Percentiles rank a stretch among this genome's conserved stretches.
phyloP scores from a whole-genome alignment of 306 rosid species.

The Parietaria judaica region DNA sequence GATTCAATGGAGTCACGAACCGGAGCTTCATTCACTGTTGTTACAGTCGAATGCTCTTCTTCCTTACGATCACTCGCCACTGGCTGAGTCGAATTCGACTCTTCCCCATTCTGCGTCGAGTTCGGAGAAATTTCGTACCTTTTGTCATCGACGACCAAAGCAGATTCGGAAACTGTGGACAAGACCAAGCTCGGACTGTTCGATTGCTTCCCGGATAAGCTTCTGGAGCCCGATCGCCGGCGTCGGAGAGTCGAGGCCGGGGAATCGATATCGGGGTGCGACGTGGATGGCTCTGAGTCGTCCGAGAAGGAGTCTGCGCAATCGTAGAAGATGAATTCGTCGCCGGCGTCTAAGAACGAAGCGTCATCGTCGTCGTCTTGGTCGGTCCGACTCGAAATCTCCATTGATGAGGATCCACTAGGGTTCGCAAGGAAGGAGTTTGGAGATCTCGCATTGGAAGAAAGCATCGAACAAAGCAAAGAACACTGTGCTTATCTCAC shows the following conservation, averaged over 20 bases:
- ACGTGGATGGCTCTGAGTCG: constrained; percentile 31
- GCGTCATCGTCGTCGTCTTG: constrained; percentile 20
- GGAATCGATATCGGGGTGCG: constrained; percentile 17
- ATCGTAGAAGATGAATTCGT: constrained; percentile 27
- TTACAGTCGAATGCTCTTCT: constrained; percentile 39
- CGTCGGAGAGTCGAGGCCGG: constrained; percentile 31
- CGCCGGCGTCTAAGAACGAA: constrained; percentile 37
- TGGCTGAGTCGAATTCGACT: constrained; percentile 17
- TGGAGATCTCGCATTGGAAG: not conserved
- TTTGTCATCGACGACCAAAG: constrained; percentile 8
- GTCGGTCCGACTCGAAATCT: constrained; percentile 19
- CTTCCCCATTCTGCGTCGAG: constrained; percentile 22
- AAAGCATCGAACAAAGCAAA: not conserved
- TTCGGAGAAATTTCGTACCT: constrained; percentile 9
- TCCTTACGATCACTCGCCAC: constrained; percentile 19
- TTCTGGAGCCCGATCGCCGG: constrained; percentile 18
- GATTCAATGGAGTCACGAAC: constrained; percentile 32
- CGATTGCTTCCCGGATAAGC: constrained; percentile 16
- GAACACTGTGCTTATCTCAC: not conserved
- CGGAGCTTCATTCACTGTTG: constrained; percentile 24
- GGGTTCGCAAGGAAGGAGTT: not conserved
- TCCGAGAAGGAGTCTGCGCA: constrained; percentile 20
- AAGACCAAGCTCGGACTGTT: constrained; percentile 11
- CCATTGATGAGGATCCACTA: constrained; percentile 31
- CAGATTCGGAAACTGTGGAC: constrained; percentile 18